Evolutionary conservation across 2,329 filamentous ascomycete genomes (phyloP).

Genomic region (Nemania serpens): DNA sequence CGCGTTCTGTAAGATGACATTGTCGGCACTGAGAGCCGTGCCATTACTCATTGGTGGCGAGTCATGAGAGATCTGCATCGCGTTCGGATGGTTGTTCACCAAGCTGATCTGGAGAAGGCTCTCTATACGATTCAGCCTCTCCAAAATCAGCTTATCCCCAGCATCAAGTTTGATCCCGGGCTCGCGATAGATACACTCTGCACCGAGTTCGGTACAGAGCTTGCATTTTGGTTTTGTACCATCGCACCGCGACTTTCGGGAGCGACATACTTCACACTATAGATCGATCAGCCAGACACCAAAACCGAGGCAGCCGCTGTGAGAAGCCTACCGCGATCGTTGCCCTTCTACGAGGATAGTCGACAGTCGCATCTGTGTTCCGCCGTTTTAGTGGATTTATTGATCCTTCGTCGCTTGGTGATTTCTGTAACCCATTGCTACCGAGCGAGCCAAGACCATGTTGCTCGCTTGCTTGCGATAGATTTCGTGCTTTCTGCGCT

Average conservation of each 20-base stretch:
- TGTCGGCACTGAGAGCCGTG: conserved; percentile 63
- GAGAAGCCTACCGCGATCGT: conserved; percentile 64
- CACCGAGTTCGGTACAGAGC: conserved; percentile 79
- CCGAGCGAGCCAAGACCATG: conserved; percentile 30
- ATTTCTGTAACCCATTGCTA: conserved; percentile 52
- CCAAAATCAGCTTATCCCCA: conserved; percentile 83
- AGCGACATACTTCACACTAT: conserved; percentile 81
- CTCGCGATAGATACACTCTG: conserved; percentile 83
- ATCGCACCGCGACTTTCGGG: conserved; percentile 79
- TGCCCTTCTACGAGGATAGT: conserved; percentile 67
- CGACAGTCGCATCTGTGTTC: conserved; percentile 64
- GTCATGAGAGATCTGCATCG: conserved; percentile 61
- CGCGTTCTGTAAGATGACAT: conserved; percentile 52
- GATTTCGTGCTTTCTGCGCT: conserved; percentile 58
- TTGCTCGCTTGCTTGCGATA: conserved; percentile 60
- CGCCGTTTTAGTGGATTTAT: conserved; percentile 62
- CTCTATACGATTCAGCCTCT: conserved; percentile 78
- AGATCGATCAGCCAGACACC: conserved; percentile 15
- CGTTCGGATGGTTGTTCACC: conserved; percentile 53
- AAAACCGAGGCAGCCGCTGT: conserved; percentile 10
- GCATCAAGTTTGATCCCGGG: conserved; percentile 86
- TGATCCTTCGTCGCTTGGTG: conserved; percentile 54
- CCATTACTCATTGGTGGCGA: conserved; percentile 69
- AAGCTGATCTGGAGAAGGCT: conserved; percentile 75
- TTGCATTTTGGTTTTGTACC: conserved; percentile 82